Evolutionary conservation across 495 filamentous ascomycete species (phyloP), one percentile per base, ranked within the genome.

Genomic region (Xylaria intraflava): DNA sequence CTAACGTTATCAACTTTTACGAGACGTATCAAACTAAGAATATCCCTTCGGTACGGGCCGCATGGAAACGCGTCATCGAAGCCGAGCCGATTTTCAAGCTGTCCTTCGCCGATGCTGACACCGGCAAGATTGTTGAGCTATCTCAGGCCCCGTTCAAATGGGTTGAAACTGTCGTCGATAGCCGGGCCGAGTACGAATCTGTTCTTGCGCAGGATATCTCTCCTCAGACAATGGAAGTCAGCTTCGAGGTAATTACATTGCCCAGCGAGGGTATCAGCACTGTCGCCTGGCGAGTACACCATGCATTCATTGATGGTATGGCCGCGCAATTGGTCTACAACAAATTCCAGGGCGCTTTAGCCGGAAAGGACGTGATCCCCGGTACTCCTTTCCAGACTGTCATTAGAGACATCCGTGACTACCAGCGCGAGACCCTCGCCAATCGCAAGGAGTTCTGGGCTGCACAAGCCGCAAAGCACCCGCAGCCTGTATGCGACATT

Each of bases 241-340:
- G n/a, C n/a, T n/a, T n/a, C n/a, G n/a, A n/a, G n/a, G n/a, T n/a
- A n/a, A n/a, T n/a, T n/a, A n/a, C n/a, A n/a, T n/a, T n/a, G n/a
- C n/a, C n/a, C n/a, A n/a, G n/a, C n/a, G n/a, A n/a, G n/a, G n/a
- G n/a, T n/a, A n/a, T n/a, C n/a, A n/a, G n/a, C n/a, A 46, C 40
- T 56, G 49, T 69, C 61, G 44, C 63, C 69, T 35, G 76, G 68
- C 20, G 74, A 46, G 47, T 70, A 70, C 2, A 78, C 69, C 57
- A 77, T 70, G 51, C 67, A 68, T 26, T 78, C 72, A 39, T 73
- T 60, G 27, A 76, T 42, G 30, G 53, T 2, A 24, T 23, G 6
- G 39, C 53, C 6, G 46, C 46, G 1, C 3, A 31, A 14, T 17
- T 51, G 4, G 4, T 56, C 17, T 22, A 27, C 3, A 10, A 36